Evolutionary conservation across 2,329 filamentous ascomycete genomes (phyloP), one percentile per base, ranked within the genome.

Genomic region (Diaporthe helianthi): DNA sequence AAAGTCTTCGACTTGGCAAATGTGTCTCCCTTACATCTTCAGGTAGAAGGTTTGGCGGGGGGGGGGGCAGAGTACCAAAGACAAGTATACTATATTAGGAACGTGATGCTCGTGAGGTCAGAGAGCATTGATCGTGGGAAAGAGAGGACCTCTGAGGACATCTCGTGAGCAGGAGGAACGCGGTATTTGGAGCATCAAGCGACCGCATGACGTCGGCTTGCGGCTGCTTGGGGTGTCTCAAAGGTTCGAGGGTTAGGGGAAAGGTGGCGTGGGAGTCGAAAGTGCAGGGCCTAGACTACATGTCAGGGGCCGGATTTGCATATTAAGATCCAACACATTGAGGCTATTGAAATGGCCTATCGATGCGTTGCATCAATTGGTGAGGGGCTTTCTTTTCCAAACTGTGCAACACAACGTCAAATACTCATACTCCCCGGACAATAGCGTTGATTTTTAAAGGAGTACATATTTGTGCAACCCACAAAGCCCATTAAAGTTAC

Each of bases 181-280:
- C 31, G 38, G 33, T 64, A 49, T n/a, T 31, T 51, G 54, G 17
- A 60, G 53, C 53, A 61, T 55, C 17, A 44, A 44, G 29, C n/a
- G 38, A 51, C 44, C 67, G 63, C 67, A 69, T 71, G 69, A 71
- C 69, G 69, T 71, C 47, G 69, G 29, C 53, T n/a, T 46, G 38
- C 54, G 38, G 65, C 41, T 31, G 26, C 38, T 67, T 58, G 8
- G 44, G 12, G 26, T 26, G 36, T 66, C 52, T 41, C 26, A 44
- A 46, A 36, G 26, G 33, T 17, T 26, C 9, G 22, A 10, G 22
- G 61, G 46, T 65, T 58, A 49, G 47, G 46, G 58, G 29, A 19
- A 36, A 33, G 19, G 17, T 31, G 24, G 15, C 17, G 47, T 10
- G 19, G 2, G 49, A 54, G 38, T 19, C 51, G 17, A 5, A 29